Evolutionary conservation across 805 yeast genomes (phyloP), one percentile per base, ranked within the genome.

Genomic region (Kluyveromyces lactis): DNA sequence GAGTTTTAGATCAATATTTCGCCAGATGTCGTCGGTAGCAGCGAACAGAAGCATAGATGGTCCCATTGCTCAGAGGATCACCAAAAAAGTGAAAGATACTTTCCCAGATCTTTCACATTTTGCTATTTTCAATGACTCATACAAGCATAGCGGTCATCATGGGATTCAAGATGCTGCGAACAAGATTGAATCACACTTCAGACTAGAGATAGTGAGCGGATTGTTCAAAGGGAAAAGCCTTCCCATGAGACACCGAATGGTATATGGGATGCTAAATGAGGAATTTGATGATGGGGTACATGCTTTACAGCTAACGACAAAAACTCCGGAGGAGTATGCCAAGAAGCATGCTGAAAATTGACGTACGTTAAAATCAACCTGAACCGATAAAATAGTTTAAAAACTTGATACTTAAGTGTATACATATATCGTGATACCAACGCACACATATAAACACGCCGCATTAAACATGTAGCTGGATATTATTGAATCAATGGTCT

Each of bases 131-230:
- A 90, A 90, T 57, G 97, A 90, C 60, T 85, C 95, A 5, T 77
- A 77, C 60, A 83, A 83, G 56, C 97, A 90, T 60, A 76, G 87
- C 2, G 89, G 85, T 47, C 97, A 90, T 59, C 80, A 78, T 42
- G 87, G 94, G 2, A 72, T 86, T 66, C 71, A 78, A 39, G 86
- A 81, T 3, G 86, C 89, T 7, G 49, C 70, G 2, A 86, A 86
- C 59, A 68, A 66, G 12, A 69, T 72, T 2, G 97, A 90, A 60
- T 81, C 94, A 0, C 97, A 90, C 58, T 86, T 89, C 61, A 63
- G 86, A 41, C 60, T 90, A 27, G 79, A 76, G 35, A 69, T 89
- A 4, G 83, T 86, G 8, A 79, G 89, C 49, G 77, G 77, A 26
- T 68, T 62, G 37, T 89, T 89, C 55, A 61, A 63, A 26, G 89